These are phyloP conservation scores for Rhizopogon vinicolor DNA, from an alignment of 768 basidiomycete species.

Conservation along the genomic window DNA sequence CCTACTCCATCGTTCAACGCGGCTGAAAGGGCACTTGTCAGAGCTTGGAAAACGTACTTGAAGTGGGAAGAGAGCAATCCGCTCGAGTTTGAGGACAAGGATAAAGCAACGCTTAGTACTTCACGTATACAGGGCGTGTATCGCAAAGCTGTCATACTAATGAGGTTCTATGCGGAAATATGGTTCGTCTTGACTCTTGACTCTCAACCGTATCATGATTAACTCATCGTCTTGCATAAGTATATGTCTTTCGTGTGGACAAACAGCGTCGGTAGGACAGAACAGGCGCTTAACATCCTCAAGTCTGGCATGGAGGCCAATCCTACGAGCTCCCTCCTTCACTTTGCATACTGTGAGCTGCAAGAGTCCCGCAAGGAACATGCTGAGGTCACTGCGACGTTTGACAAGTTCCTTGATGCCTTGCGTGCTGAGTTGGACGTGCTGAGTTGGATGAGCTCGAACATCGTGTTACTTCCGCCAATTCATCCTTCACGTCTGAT, in stretches of 20 bases:
- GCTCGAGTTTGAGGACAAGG: constrained; percentile 85
- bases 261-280: constrained; percentile 64
- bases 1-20: constrained; percentile 67
- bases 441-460: constrained; percentile 60
- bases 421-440: constrained; percentile 66
- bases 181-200: constrained; percentile 50
- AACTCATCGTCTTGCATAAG: constrained; percentile 38
- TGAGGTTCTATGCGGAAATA: constrained; percentile 94
- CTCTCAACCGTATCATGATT: background rate
- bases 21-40: constrained; percentile 69
- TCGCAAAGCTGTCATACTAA: constrained; percentile 82
- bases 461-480: constrained; percentile 32
- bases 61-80: constrained; percentile 97
- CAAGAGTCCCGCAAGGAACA: constrained; percentile 62
- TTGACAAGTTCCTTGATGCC: constrained; percentile 64
- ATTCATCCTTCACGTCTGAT: constrained; percentile 35
- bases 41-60: constrained; percentile 86
- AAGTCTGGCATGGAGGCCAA: constrained; percentile 88
- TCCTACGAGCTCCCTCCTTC: constrained; percentile 83
- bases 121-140: constrained; percentile 78
- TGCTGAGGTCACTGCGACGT: constrained; percentile 65
- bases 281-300: constrained; percentile 78
- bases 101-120: constrained; percentile 58
- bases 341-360: constrained; percentile 80
- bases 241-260: constrained; percentile 89